Conservation (phyloP, 352 stramenopile species). For the Elongisporangium anandrum region DNA sequence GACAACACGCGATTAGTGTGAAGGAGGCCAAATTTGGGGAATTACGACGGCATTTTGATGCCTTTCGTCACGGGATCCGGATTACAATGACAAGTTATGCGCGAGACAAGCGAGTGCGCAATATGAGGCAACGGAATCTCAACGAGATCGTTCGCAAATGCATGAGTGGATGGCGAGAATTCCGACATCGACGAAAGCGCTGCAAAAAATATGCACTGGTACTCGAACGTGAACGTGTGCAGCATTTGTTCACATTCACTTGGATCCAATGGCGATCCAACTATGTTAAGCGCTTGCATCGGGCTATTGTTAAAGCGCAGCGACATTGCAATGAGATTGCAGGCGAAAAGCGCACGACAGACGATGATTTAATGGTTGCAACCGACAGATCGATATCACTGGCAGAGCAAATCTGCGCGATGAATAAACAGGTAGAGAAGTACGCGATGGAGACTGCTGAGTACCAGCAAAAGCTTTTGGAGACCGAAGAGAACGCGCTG, state of each 20-base stretch:
- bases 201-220: slow-evolving; percentile 11
- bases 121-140: slow-evolving; percentile 21
- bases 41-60: slow-evolving; percentile 46
- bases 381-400: slow-evolving; percentile 36
- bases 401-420: slow-evolving; percentile 23
- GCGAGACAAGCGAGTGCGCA: slow-evolving; percentile 17
- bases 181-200: slow-evolving; percentile 13
- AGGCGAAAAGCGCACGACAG: slow-evolving; percentile 35
- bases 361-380: slow-evolving; percentile 35
- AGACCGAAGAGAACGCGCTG: slow-evolving; percentile 21
- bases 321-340: slow-evolving; percentile 11
- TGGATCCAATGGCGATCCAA: slow-evolving; percentile 42
- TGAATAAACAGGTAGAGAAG: slow-evolving; percentile 21
- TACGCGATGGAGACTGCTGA: slow-evolving; percentile 21
- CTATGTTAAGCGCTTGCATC: slow-evolving; percentile 13
- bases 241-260: slow-evolving; percentile 10
- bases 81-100: slow-evolving; percentile 17
- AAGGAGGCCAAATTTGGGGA: slow-evolving; percentile 43
- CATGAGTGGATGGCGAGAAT: slow-evolving; percentile 17
- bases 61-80: slow-evolving; percentile 31
- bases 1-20: slow-evolving; percentile 28
- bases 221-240: slow-evolving; percentile 14
- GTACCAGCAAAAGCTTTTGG: slow-evolving; percentile 28
- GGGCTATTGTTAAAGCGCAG: slow-evolving; percentile 11
- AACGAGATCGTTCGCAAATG: slow-evolving; percentile 13